Conservation (phyloP, 257 asterid species). For the Forsythia viridissima region DNA sequence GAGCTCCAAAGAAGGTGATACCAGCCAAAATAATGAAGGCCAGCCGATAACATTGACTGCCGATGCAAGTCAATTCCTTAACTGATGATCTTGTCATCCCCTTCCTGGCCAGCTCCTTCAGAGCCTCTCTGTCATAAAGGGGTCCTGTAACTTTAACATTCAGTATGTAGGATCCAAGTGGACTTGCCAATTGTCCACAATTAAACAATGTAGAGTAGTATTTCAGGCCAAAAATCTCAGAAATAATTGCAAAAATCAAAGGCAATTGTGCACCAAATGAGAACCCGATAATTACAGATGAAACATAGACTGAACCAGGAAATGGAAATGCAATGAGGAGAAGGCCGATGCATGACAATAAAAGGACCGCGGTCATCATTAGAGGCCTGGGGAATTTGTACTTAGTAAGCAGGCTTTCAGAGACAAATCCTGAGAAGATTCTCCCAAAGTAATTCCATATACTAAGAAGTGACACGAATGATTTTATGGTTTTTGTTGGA, state of each 20-base stretch:
- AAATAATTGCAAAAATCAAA: slow-evolving; percentile 55
- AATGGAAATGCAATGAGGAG: slow-evolving; percentile 70
- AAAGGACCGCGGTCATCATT: slow-evolving; percentile 69
- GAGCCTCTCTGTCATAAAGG: slow-evolving; percentile 66
- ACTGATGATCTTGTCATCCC: slow-evolving; percentile 57
- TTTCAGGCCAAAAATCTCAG: slow-evolving; percentile 75
- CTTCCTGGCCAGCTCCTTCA: slow-evolving; percentile 46
- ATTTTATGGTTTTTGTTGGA: slow-evolving; percentile 58
- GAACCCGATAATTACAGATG: slow-evolving; percentile 73
- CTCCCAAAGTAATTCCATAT: slow-evolving; percentile 86
- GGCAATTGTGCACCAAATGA: slow-evolving; percentile 81
- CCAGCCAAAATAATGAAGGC: slow-evolving; percentile 57
- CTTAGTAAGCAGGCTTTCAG: slow-evolving; percentile 47
- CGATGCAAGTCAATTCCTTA: slow-evolving; percentile 61
- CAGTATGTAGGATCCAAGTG: slow-evolving; percentile 66
- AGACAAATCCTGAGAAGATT: slow-evolving; percentile 72
- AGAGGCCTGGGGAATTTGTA: slow-evolving; percentile 70
- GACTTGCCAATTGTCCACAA: slow-evolving; percentile 80
- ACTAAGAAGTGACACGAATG: slow-evolving; percentile 70
- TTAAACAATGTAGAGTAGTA: slow-evolving; percentile 71
- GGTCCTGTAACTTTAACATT: slow-evolving; percentile 68
- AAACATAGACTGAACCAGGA: slow-evolving; percentile 59
- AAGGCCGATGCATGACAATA: slow-evolving; percentile 59
- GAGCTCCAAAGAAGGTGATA: slow-evolving; percentile 58
- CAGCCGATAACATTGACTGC: slow-evolving; percentile 47